Evolutionary conservation across 2,329 filamentous ascomycete genomes (phyloP).

Genomic region (Trichoderma atroviride): DNA sequence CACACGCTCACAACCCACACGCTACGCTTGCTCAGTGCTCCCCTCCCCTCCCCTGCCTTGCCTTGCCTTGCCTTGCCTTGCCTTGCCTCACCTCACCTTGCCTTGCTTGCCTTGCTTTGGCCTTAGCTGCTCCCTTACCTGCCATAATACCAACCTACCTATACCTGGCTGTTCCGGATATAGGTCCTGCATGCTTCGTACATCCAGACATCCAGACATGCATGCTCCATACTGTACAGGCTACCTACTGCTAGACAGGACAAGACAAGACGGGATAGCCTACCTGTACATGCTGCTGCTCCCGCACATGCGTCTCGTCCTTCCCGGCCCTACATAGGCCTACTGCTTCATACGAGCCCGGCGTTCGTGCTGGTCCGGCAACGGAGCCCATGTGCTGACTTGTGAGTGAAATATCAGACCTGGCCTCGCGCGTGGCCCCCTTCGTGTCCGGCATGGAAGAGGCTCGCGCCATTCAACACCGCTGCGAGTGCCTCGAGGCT

Average conservation of each 20-base stretch:
- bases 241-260: not conserved
- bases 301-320: not conserved
- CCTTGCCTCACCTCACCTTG: not conserved
- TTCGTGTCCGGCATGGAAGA: conserved; percentile 59
- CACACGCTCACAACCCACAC: not conserved
- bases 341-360: not conserved
- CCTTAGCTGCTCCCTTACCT: not conserved
- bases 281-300: not conserved
- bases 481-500: conserved; percentile 60
- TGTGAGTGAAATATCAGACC: conserved; percentile 32
- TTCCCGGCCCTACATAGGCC: not conserved
- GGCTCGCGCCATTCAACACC: conserved; percentile 59
- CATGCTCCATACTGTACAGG: not conserved
- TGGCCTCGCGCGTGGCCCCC: conserved; percentile 40
- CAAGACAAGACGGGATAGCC: not conserved
- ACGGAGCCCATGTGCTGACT: conserved; percentile 26
- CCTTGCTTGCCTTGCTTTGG: too few species aligned
- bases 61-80: not conserved
- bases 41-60: conserved; percentile 17
- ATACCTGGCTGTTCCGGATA: not conserved
- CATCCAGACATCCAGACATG: not conserved
- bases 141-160: not conserved
- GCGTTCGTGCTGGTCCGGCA: conserved; percentile 18
- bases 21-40: not conserved
- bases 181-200: not conserved